Evolutionary conservation across 2,329 filamentous ascomycete species (phyloP).

Genomic region (Scedosporium apiospermum): DNA sequence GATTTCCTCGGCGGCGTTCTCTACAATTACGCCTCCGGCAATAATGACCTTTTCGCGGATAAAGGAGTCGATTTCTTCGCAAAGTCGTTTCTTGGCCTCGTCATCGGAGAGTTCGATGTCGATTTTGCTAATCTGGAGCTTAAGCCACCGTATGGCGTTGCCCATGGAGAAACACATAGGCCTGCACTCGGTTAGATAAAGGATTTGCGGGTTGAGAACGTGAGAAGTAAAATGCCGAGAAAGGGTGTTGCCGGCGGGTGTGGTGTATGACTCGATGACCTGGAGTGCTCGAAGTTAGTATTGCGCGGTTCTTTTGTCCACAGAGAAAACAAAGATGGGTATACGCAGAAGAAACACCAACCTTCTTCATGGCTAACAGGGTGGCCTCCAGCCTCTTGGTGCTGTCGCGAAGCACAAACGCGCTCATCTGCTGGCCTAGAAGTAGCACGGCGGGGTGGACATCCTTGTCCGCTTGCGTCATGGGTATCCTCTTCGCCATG

Average conservation of each 20-base stretch:
- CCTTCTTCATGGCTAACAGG: constrained; percentile 80
- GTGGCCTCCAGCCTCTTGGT: constrained; percentile 82
- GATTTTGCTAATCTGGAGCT: constrained; percentile 82
- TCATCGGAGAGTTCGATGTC: constrained; percentile 77
- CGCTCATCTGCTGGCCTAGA: constrained; percentile 81
- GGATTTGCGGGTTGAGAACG: constrained; percentile 87
- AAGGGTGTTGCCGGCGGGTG: constrained; percentile 73
- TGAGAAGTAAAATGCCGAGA: constrained; percentile 87
- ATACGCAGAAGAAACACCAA: constrained; percentile 22
- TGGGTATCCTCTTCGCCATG: constrained; percentile 48
- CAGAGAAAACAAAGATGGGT: neutral
- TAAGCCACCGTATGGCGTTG: constrained; percentile 90
- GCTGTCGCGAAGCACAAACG: constrained; percentile 81
- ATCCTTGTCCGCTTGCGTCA: constrained; percentile 56
- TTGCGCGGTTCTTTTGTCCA: neutral
- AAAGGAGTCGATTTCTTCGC: constrained; percentile 77
- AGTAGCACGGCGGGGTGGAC: constrained; percentile 81
- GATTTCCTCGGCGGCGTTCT: constrained; percentile 67
- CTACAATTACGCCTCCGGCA: constrained; percentile 77
- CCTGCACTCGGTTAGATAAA: constrained; percentile 87
- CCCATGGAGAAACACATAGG: constrained; percentile 95
- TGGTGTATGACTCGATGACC: constrained; percentile 90
- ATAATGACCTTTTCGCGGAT: constrained; percentile 83
- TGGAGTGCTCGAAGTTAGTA: constrained; percentile 23
- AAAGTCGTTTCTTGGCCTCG: constrained; percentile 70